These are phyloP conservation scores for Elaeagnus macrophylla DNA, from an alignment of 306 rosid genomes.

Conservation along the genomic window DNA sequence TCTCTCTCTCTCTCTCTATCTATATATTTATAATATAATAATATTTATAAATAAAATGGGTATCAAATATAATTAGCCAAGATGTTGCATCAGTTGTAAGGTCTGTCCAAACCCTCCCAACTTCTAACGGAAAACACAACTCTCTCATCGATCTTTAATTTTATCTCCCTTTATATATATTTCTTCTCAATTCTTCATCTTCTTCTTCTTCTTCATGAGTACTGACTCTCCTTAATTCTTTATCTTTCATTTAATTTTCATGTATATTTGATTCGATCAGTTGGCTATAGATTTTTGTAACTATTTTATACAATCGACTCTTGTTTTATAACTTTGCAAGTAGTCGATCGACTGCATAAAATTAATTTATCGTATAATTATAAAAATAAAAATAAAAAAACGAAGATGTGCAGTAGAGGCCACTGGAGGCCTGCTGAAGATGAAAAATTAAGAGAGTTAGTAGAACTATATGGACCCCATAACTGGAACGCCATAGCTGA, in stretches of 20 bases:
- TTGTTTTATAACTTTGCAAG: too few relatives aligned
- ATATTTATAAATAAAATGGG: too few relatives aligned
- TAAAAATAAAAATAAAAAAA: background rate
- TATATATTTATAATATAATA: background rate
- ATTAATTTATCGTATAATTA: background rate
- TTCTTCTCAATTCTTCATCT: background rate
- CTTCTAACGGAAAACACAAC: conserved; percentile 68
- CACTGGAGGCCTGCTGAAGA: conserved; percentile 94
- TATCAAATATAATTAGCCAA: conserved; percentile 42
- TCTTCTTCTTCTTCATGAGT: too few relatives aligned
- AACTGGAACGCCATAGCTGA: conserved; percentile 96
- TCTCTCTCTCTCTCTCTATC: background rate
- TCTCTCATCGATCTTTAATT: background rate
- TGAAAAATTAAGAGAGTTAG: conserved; percentile 66
- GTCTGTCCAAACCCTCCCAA: conserved; percentile 56
- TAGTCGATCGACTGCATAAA: too few relatives aligned
- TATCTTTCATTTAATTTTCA: background rate
- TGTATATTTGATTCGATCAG: background rate
- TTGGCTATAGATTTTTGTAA: too few relatives aligned
- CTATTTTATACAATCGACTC: too few relatives aligned
- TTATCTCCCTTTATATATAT: background rate
- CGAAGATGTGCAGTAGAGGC: conserved; percentile 74
- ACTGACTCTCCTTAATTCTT: background rate
- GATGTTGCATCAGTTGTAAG: conserved; percentile 67
- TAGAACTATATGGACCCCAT: conserved; percentile 75